Evolutionary conservation across 1,284 basidiomycete genomes (phyloP), one percentile per base, ranked within the genome.

Genomic region (Xanthoconium separans): DNA sequence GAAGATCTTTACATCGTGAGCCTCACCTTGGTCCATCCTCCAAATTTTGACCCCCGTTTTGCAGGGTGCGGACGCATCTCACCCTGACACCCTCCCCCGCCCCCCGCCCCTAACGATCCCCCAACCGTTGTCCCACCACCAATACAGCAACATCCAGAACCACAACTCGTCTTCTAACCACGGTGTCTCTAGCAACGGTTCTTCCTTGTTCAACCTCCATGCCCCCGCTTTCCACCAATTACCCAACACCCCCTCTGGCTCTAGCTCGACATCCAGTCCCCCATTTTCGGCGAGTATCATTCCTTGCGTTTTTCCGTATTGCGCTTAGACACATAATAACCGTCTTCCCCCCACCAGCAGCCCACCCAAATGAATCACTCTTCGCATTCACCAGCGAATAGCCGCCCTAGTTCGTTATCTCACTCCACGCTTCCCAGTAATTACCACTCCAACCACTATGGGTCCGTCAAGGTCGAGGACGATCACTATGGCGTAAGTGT

Each of bases 241-340:
- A 65, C 83, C 85, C 22, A 81, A 82, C 65, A 85, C 85, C 11
- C 84, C 86, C 6, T 83, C 84, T 3, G 82, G 79, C n/a, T 85
- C 86, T 18, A 89, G 87, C 65, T 77, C 84, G 30, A 84, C 83
- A 15, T 87, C 85, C 40, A 88, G 84, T 61, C 85, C 87, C 51
- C 80, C 85, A 33, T 89, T 89, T 77, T 89, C 88, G 84, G 87
- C 81, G 82, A 87, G 88, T 88, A 69, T 77, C 76, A 68, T 77
- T 77, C 74, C 70, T 70, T 73, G 3, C 24, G 41, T 50, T 55
- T 63, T 61, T 55, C 58, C 50, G 53, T 46, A 51, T 57, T 59
- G 57, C 57, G 63, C 56, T 59, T 52, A 58, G 66, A 71, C 73
- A 72, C 78, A 77, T 84, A 70, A 75, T 73, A 54, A 70, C 64